Conservation (phyloP, 352 stramenopile genomes). For the Pythium phragmitis region DNA sequence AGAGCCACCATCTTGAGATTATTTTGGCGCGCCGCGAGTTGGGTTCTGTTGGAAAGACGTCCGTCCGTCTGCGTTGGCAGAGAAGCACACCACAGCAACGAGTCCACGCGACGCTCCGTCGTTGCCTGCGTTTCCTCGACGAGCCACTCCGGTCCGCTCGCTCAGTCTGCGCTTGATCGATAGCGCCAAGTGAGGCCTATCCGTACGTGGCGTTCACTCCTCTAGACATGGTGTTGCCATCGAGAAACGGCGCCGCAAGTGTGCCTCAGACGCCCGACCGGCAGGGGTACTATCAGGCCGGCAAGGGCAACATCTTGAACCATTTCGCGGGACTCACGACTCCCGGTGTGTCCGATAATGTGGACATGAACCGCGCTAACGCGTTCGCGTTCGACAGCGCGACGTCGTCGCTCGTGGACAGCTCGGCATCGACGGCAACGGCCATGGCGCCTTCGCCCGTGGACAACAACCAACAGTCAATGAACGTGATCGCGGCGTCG, state of each 20-base stretch:
- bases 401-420: constrained; percentile 9
- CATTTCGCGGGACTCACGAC: constrained; percentile 61
- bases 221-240: constrained; percentile 25
- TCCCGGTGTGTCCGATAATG: constrained; percentile 25
- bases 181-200: not conserved
- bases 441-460: constrained; percentile 19
- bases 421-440: constrained; percentile 22
- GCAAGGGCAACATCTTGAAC: constrained; percentile 55
- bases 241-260: constrained; percentile 8
- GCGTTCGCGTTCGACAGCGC: constrained; percentile 2
- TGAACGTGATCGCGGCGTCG: constrained; percentile 16
- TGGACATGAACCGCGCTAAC: not conserved
- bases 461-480: constrained; percentile 17
- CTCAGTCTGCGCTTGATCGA: not conserved
- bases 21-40: constrained; percentile 23
- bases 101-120: not conserved
- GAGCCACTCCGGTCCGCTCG: not conserved
- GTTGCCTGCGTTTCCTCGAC: not conserved
- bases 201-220: constrained; percentile 7
- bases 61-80: not conserved
- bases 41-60: constrained; percentile 4
- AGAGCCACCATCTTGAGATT: constrained; percentile 14
- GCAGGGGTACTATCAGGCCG: constrained; percentile 42
- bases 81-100: not conserved
- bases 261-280: constrained; percentile 25